Conservation (phyloP, 257 asterid species). For the Knoxia roxburghii region DNA sequence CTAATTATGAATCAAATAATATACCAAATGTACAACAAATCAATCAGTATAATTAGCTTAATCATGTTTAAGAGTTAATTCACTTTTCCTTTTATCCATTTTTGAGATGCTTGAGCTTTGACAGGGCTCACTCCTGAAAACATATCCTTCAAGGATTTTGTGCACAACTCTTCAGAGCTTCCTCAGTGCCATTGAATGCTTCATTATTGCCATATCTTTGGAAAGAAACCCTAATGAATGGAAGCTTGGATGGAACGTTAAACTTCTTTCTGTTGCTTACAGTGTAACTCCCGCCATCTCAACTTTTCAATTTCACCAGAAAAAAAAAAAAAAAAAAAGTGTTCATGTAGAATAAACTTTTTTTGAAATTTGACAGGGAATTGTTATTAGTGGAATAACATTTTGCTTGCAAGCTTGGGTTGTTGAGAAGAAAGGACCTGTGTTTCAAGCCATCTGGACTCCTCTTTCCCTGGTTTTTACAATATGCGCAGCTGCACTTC, state of each 20-base stretch:
- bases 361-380: slow-evolving; percentile 39
- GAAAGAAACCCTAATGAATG: slow-evolving; percentile 56
- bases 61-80: too few species aligned
- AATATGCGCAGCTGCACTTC: slow-evolving; percentile 43
- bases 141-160: slow-evolving; percentile 63
- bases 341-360: too few species aligned
- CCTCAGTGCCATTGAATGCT: slow-evolving; percentile 54
- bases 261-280: slow-evolving; percentile 51
- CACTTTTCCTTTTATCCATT: too few species aligned
- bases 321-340: too few species aligned
- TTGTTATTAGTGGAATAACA: slow-evolving; percentile 65
- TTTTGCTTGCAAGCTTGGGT: slow-evolving; percentile 82
- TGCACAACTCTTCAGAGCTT: slow-evolving; percentile 60
- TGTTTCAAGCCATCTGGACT: slow-evolving; percentile 57
- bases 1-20: too few species aligned
- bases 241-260: slow-evolving; percentile 60
- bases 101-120: too few species aligned
- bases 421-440: slow-evolving; percentile 80
- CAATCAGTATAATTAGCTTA: too few species aligned
- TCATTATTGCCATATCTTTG: slow-evolving; percentile 47
- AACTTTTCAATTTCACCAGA: too few species aligned
- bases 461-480: slow-evolving; percentile 53
- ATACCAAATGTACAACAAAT: too few species aligned
- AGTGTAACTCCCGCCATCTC: slow-evolving; percentile 76
- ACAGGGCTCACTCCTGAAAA: slow-evolving; percentile 47